Evolutionary conservation across 495 filamentous ascomycete species (phyloP), one percentile per base, ranked within the genome.

Genomic region (Xylaria bambusicola): DNA sequence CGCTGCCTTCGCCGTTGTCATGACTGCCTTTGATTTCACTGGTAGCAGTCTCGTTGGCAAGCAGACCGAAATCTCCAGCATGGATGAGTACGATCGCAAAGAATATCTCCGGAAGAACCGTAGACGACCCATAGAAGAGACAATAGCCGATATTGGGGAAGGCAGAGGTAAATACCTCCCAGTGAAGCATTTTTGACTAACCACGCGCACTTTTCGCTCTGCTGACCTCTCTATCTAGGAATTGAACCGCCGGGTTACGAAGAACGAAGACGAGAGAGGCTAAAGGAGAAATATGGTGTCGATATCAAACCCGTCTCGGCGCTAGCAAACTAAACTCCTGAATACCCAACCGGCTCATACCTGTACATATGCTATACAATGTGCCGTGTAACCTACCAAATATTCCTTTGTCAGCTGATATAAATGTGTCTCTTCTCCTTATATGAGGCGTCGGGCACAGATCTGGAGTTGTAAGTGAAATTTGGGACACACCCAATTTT

Each of bases 211-310:
- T 8, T 24, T 52, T 24, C 5, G 10, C 10, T 33, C 10, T 33
- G 29, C 56, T 50, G 60, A 67, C 41, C 56, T 24, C 26, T 0
- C 47, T 15, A 36, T 10, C 55, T 52, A 97, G 93, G 90, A 23
- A 90, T 98, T 59, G 82, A 88, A 60, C 91, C 81, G 27, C 87
- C 89, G 13, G 91, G 91, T 24, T 98, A 96, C 61, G 87, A 88
- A 61, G 92, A 98, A 79, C 80, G 95, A 73, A 85, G 95, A 64
- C 80, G 83, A 51, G 80, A 91, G 74, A 83, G 92, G 52, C 83
- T 99, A 70, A 89, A 93, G 81, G 85, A 93, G 77, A 88, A 86
- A 62, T 98, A 97, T 67, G 93, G 93, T 56, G 84, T 97, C 61
- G 92, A 97, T 52, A 84, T 98, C 61, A 75, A 78, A 36, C 73